phyloP scores from a whole-genome alignment of 2,329 filamentous ascomycete genomes.

The Shiraia bambusicola region DNA sequence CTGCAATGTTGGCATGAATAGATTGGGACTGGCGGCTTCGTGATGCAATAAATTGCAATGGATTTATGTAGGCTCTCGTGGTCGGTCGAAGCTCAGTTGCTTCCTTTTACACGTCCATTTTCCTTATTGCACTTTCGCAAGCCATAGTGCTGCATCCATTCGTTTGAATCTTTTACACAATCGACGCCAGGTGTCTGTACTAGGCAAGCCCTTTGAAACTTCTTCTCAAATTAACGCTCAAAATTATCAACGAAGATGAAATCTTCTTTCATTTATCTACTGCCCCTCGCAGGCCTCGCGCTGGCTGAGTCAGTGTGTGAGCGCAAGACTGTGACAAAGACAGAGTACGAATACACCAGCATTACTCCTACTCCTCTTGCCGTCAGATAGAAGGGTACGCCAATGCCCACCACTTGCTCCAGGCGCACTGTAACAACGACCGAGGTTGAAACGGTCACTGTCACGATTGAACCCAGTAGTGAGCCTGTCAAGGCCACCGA shows the following conservation, averaged over 20 bases:
- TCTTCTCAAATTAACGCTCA: constrained; percentile 7
- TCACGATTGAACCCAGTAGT: constrained; percentile 10
- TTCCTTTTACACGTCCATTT: constrained; percentile 10
- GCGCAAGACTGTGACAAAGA: constrained; percentile 20
- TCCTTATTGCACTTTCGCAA: constrained; percentile 24
- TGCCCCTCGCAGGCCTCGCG: constrained; percentile 29
- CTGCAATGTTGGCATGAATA: constrained; percentile 12
- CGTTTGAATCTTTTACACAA: constrained; percentile 10
- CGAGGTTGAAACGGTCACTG: constrained; percentile 18
- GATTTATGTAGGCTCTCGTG: constrained; percentile 19
- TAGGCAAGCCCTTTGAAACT: constrained; percentile 7
- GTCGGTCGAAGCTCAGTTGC: constrained; percentile 5
- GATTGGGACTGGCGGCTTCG: constrained; percentile 11
- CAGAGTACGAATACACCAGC: constrained; percentile 12
- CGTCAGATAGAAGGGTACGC: neutral
- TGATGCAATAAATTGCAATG: constrained; percentile 18
- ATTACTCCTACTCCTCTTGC: constrained; percentile 11
- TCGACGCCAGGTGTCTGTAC: constrained; percentile 8
- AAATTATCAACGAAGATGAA: constrained; percentile 24
- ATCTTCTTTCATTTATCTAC: constrained; percentile 26
- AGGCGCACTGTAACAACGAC: constrained; percentile 20
- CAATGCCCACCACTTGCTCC: constrained; percentile 1
- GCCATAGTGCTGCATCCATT: constrained; percentile 35
- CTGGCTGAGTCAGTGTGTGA: constrained; percentile 27
- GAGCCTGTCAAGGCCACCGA: constrained; percentile 16